Conservation (phyloP, 139 green algal genomes). For the Micractinium conductrix region DNA sequence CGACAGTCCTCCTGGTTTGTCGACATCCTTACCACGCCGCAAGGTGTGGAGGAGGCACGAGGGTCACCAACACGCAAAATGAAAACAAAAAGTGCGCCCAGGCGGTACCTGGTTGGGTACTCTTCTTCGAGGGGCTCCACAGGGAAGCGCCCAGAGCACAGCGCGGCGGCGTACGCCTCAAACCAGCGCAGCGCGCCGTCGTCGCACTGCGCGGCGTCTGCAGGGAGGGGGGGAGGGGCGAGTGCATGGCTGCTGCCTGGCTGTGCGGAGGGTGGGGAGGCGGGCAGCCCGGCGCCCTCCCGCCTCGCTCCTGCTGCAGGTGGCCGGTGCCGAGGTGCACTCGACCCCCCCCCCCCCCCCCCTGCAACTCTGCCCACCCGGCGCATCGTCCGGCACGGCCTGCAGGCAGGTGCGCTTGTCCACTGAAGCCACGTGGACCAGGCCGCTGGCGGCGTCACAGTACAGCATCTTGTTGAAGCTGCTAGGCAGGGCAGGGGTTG, state of each 20-base stretch:
- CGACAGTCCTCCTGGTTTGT: too few species aligned
- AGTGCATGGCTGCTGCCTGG: too few species aligned
- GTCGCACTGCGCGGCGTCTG: conserved; percentile 29
- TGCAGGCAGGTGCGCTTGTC: conserved; percentile 28
- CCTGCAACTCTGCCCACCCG: too few species aligned
- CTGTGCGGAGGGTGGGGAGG: too few species aligned
- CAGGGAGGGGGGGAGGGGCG: background rate
- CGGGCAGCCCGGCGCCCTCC: too few species aligned
- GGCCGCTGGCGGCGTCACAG: background rate
- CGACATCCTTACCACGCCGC: too few species aligned
- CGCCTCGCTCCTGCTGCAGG: too few species aligned
- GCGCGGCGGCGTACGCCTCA: conserved; percentile 63
- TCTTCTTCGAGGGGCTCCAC: conserved; percentile 41
- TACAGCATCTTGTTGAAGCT: conserved; percentile 50
- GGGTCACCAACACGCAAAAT: too few species aligned
- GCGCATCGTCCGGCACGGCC: background rate
- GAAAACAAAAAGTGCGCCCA: too few species aligned
- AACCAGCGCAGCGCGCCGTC: conserved; percentile 70
- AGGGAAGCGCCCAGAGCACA: conserved; percentile 54
- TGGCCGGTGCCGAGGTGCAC: background rate
- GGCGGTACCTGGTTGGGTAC: conserved; percentile 9
- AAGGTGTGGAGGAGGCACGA: too few species aligned
- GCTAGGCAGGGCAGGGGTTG: background rate
- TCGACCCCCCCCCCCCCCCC: too few species aligned
- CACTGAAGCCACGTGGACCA: conserved; percentile 6